Evolutionary conservation across 2,329 filamentous ascomycete genomes (phyloP).

Genomic region (Alternaria angustiovoidea): DNA sequence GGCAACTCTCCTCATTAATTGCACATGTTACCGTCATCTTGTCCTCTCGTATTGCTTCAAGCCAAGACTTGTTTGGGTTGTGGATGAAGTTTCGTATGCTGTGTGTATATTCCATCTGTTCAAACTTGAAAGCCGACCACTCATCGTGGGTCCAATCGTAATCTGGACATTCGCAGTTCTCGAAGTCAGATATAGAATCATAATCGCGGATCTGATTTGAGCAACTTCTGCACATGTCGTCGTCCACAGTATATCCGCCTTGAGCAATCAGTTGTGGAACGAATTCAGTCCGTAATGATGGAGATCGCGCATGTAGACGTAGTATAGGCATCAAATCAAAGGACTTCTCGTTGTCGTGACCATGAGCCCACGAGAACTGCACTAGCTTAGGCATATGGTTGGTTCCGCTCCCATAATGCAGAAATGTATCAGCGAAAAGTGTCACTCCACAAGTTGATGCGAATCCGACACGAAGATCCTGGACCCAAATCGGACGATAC

Average conservation of each 20-base stretch:
- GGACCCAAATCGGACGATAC: slow-evolving; percentile 10
- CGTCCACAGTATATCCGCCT: background rate
- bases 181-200: no score
- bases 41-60: background rate
- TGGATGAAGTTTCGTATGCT: background rate
- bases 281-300: background rate
- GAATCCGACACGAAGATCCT: background rate
- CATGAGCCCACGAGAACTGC: background rate
- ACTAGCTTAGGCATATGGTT: background rate
- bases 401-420: background rate
- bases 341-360: no score
- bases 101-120: background rate
- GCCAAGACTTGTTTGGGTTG: background rate
- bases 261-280: background rate
- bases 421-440: background rate
- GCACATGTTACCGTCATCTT: background rate
- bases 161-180: background rate
- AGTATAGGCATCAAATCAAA: background rate
- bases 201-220: no score
- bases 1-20: background rate
- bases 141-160: background rate
- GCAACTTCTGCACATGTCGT: background rate
- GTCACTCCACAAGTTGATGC: background rate
- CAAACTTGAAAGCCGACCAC: background rate
- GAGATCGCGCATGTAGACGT: background rate